Evolutionary conservation across 2,329 filamentous ascomycete species (phyloP).

Genomic region (Penicillium psychrosexuale): DNA sequence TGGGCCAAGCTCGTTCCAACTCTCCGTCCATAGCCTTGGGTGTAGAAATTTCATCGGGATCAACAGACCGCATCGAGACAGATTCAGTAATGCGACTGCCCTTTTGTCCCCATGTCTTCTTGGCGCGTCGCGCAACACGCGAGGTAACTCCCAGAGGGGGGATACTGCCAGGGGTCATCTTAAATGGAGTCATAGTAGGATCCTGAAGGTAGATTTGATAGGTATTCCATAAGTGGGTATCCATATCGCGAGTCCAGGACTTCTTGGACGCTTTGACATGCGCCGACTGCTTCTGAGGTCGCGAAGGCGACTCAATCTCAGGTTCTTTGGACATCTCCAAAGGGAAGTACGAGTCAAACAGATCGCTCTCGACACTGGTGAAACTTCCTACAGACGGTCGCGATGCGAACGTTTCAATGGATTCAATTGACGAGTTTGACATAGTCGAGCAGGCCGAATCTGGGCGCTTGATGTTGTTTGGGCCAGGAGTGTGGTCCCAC

Average conservation of each 20-base stretch:
- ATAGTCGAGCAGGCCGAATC: conserved; percentile 57
- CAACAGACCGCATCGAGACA: conserved; percentile 8
- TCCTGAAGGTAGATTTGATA: conserved; percentile 65
- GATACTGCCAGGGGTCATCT: conserved; percentile 61
- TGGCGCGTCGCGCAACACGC: conserved; percentile 60
- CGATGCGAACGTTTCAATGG: conserved; percentile 55
- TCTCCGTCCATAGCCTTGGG: conserved; percentile 39
- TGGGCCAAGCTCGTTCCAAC: conserved; percentile 51
- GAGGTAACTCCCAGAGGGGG: conserved; percentile 64
- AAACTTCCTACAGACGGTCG: conserved; percentile 58
- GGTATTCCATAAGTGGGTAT: conserved; percentile 64
- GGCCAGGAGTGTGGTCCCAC: conserved; percentile 32
- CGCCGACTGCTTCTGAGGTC: conserved; percentile 30
- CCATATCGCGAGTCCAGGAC: conserved; percentile 61
- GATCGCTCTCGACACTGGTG: conserved; percentile 60
- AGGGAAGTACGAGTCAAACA: conserved; percentile 54
- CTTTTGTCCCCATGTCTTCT: conserved; percentile 56
- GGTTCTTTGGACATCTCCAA: conserved; percentile 39
- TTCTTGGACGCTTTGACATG: conserved; percentile 19
- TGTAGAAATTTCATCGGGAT: conserved; percentile 49
- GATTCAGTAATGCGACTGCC: conserved; percentile 31
- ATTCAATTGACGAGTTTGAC: conserved; percentile 62
- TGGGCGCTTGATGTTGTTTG: conserved; percentile 52
- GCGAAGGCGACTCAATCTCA: conserved; percentile 38
- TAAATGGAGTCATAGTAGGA: conserved; percentile 64